Percentiles rank a stretch among this genome's conserved stretches.
Evolutionary conservation across 441 rosid species (phyloP).

Genomic region (Erodium trifolium): DNA sequence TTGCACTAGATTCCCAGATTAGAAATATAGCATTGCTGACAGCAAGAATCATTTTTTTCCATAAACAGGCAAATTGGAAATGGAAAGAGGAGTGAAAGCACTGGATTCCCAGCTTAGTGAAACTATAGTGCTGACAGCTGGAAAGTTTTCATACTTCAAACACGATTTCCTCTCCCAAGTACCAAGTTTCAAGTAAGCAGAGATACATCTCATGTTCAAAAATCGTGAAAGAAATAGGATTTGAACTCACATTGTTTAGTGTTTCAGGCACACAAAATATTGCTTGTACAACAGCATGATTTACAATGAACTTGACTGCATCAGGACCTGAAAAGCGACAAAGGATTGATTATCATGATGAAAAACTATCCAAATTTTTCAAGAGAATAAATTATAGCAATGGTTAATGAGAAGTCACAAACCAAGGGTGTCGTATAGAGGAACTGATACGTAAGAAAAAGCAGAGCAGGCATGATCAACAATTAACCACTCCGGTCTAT

Average conservation of each 20-base stretch:
- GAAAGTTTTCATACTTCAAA: too few relatives aligned
- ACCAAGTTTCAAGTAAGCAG: conserved; percentile 5
- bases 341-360: conserved; percentile 12
- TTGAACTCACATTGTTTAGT: conserved; percentile 52
- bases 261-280: conserved; percentile 90
- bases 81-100: too few relatives aligned
- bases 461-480: conserved; percentile 97
- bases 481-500: conserved; percentile 91
- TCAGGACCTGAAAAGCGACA: conserved; percentile 63
- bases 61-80: too few relatives aligned
- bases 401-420: conserved; percentile 18
- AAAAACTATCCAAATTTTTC: neutral
- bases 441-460: conserved; percentile 82
- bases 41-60: too few relatives aligned
- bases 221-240: conserved; percentile 12
- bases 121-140: neutral
- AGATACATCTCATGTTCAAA: conserved; percentile 3
- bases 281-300: conserved; percentile 79
- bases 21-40: too few relatives aligned
- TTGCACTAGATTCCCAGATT: neutral
- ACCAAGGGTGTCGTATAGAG: conserved; percentile 98
- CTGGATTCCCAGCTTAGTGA: neutral
- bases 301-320: conserved; percentile 79
- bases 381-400: conserved; percentile 16
- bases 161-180: neutral